Conservation (phyloP, 371 early-diverging fungal species). For the Haplosporangium sp. region DNA sequence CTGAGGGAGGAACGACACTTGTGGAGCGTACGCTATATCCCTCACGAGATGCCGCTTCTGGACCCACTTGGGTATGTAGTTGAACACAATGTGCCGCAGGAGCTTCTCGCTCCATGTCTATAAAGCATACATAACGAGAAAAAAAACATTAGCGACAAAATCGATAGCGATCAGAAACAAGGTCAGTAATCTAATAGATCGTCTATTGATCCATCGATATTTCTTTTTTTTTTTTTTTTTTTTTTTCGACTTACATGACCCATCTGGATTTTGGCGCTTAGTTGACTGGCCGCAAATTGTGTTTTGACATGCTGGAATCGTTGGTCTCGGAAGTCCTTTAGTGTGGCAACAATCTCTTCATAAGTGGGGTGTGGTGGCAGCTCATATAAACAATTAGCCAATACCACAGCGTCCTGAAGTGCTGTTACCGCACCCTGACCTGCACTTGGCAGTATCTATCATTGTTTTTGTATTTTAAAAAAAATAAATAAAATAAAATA, state of each 20-base stretch:
- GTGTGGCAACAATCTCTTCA: neutral
- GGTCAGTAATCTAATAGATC: neutral
- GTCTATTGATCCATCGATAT: neutral
- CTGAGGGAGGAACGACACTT: conserved; percentile 12
- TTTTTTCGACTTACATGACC: conserved; percentile 12
- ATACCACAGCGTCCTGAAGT: conserved; percentile 14
- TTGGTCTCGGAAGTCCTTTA: conserved; percentile 14
- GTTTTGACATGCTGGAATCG: conserved; percentile 17
- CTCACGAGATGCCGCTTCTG: neutral
- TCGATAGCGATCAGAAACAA: too few species aligned
- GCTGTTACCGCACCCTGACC: conserved; percentile 27
- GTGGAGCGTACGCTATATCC: conserved; percentile 12
- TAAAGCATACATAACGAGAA: too few species aligned
- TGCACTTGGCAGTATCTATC: conserved; percentile 14
- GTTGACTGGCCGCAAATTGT: conserved; percentile 9
- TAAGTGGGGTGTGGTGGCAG: neutral
- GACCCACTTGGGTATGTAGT: neutral
- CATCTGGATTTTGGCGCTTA: conserved; percentile 9
- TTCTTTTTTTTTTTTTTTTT: neutral
- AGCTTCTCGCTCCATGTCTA: neutral
- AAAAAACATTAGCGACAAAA: too few species aligned
- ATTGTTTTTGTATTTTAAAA: neutral
- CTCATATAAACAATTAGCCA: conserved; percentile 28
- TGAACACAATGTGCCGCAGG: neutral
- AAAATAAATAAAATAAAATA: neutral